Base-by-base conservation (phyloP, 352 stramenopile species). In the Aphanomyces astaci region DNA sequence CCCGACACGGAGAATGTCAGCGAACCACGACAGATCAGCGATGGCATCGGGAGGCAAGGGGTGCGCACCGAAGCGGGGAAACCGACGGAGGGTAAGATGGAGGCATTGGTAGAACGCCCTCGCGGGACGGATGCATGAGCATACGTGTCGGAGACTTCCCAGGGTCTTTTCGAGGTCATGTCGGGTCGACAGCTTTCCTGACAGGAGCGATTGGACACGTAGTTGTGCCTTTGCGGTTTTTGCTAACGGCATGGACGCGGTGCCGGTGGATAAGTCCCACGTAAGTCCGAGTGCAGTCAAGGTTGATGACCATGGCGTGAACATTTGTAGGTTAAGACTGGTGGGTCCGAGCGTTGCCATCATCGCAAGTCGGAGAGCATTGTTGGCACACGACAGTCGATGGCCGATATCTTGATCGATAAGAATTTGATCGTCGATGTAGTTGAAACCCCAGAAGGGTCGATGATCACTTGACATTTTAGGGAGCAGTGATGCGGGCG, bases 341-440 rank as follows among this genome's bases (percentile, higher is more conserved):
- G n/a, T n/a, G n/a, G n/a, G n/a, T n/a, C n/a, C 64, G 0, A 72
- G 59, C 0, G 73, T 63, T 4, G 63, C 57, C 2, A 72, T 17
- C 60, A 74, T 74, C 4, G 51, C 32, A 0, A 74, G 39, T 0
- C 70, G 62, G 1, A 77, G 56, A 0, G 56, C 63, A 5, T 10
- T 25, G 2, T 73, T 60, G 15, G 46, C 65, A 0, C 63, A 51
- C 4, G 57, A 9, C 11, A 71, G 65, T 0, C 69, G 60, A 17
- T 60, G 17, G 1, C 0, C 7, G 2, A 5, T 11, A 10, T 68
- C 62, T 30, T 40, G 15, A 30, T 77, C 70, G 4, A 77, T 65
- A 1, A 77, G 49, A 0, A 75, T 40, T 30, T 73, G 66, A 36
- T 77, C 66, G 33, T 75, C 73, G 0, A 73, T 64, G 65, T 68